Base-by-base conservation (phyloP, 441 rosid species). In the Gossypium laxum region DNA sequence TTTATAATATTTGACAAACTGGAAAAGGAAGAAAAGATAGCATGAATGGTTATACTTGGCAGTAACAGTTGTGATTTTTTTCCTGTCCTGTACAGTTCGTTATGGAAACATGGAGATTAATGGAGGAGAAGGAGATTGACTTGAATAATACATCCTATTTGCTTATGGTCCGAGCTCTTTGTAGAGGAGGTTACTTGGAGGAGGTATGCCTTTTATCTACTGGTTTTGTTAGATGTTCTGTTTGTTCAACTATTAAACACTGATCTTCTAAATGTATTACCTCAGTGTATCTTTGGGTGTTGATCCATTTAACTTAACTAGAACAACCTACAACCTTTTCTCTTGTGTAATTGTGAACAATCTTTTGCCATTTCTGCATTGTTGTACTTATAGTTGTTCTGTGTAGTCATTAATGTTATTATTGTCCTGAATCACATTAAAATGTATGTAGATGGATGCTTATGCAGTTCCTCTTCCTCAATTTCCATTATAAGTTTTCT, bases 81-180 rank as follows among this genome's bases (percentile, higher is more conserved):
- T 6, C 11, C 43, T 55, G 61, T 61, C 73, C 18, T 72, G 69
- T 77, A 73, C 85, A 93, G 98, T 91, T 93, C 87, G 95, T 82
- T 75, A 77, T 93, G 91, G 96, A 91, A 81, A 91, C 92, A 62
- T 91, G 91, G 89, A 83, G 75, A 74, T 63, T 82, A 50, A 85
- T 89, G 87, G 82, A 83, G 82, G 89, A 87, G 75, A 91, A 80
- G 65, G 78, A 82, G 69, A 81, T 90, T 26, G 59, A 71, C 69
- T 76, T 83, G 60, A 82, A 80, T 68, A 65, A 79, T 77, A 80
- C 28, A 58, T 85, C 85, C 63, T 82, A 79, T 81, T 55, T 86
- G 48, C 85, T 86, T 77, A 87, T 85, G 80, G 75, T 85, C 66
- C 86, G 50, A 80, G 82, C 97, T 24, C 92, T 93, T 67, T 91